Conservation (phyloP, 164 flowering plant species). For the Brasenia schreberi region DNA sequence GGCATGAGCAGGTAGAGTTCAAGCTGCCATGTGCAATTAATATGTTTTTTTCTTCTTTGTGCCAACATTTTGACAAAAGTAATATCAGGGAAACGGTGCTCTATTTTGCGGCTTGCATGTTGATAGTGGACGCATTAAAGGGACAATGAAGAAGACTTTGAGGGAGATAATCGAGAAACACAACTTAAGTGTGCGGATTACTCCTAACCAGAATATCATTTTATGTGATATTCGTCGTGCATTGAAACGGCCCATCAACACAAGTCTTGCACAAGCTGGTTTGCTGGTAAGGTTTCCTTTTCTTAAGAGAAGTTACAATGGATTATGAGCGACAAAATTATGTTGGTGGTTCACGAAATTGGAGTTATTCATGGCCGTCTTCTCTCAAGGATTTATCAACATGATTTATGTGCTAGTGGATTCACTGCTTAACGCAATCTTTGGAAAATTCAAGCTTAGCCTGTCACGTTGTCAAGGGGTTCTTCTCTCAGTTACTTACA, state of each 20-base stretch:
- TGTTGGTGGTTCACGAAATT: too few species aligned
- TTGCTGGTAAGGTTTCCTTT: slow-evolving; percentile 39
- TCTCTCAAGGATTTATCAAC: too few species aligned
- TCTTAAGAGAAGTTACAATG: too few species aligned
- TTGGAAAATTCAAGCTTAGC: too few species aligned
- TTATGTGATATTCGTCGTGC: slow-evolving; percentile 64
- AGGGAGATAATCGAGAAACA: slow-evolving; percentile 90
- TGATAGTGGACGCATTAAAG: slow-evolving; percentile 91
- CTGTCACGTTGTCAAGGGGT: too few species aligned
- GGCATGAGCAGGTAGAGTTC: slow-evolving; percentile 89
- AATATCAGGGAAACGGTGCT: slow-evolving; percentile 66
- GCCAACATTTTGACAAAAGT: background rate
- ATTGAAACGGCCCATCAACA: slow-evolving; percentile 75
- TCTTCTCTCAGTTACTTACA: too few species aligned
- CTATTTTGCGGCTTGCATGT: slow-evolving; percentile 90
- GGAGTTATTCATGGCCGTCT: too few species aligned
- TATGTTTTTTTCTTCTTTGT: background rate
- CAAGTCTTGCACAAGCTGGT: slow-evolving; percentile 86
- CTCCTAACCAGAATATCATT: slow-evolving; percentile 90
- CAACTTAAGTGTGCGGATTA: slow-evolving; percentile 68
- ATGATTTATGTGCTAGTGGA: too few species aligned
- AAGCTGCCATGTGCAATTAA: too few species aligned
- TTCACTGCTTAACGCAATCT: too few species aligned
- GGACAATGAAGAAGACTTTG: slow-evolving; percentile 65
- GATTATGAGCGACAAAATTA: too few species aligned